A percentile compares a stretch with the other conserved stretches of the same genome.
These are phyloP conservation scores for Amesomyces nigricolor DNA, from an alignment of 2,329 filamentous ascomycete species.

Conservation along the genomic window DNA sequence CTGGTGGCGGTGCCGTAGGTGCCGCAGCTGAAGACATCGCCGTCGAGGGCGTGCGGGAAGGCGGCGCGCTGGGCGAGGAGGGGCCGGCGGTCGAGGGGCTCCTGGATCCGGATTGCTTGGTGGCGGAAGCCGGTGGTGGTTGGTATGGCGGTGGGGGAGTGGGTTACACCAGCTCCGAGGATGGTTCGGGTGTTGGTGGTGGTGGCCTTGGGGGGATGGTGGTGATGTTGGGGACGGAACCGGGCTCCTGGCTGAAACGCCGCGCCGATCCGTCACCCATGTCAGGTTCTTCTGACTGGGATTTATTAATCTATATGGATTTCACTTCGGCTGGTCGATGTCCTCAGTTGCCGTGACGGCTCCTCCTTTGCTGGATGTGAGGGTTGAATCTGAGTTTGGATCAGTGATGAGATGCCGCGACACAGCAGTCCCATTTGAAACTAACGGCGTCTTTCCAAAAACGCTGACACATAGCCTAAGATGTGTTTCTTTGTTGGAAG, in stretches of 20 bases:
- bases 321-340: too few species aligned
- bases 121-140: not conserved
- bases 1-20: conserved; percentile 3
- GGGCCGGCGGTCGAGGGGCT: conserved; percentile 27
- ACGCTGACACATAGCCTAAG: too few species aligned
- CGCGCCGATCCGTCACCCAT: conserved; percentile 11
- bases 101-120: conserved; percentile 23
- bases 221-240: conserved; percentile 1
- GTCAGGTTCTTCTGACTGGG: not conserved
- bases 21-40: conserved; percentile 45
- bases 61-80: conserved; percentile 31
- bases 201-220: not conserved
- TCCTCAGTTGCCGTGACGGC: not conserved
- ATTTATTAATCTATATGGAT: not conserved
- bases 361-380: not conserved
- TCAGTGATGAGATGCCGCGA: too few species aligned
- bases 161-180: not conserved
- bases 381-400: not conserved
- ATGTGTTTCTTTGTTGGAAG: too few species aligned
- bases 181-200: not conserved
- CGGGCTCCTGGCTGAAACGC: conserved; percentile 3
- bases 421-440: too few species aligned
- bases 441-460: too few species aligned
- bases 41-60: conserved; percentile 35
- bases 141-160: not conserved